phyloP scores from a whole-genome alignment of 1,139 yeast species.

The Magnusiomyces fungicola region DNA sequence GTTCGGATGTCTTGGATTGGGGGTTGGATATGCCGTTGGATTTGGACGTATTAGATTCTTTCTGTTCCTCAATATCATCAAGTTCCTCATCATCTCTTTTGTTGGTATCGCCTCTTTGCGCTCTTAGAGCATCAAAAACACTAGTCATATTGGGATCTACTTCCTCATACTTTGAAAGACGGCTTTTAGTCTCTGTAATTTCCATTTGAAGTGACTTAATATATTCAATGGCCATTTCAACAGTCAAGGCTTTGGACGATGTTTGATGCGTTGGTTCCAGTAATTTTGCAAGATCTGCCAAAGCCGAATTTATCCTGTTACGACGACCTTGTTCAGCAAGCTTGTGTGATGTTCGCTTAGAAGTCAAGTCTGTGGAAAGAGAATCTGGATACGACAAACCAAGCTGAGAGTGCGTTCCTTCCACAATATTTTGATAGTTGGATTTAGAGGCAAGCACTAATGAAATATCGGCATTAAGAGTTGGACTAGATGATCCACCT shows the following conservation, averaged over 20 bases:
- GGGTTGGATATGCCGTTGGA: no score
- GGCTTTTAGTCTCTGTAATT: slow-evolving; percentile 32
- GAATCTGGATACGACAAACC: slow-evolving; percentile 38
- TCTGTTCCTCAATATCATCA: no score
- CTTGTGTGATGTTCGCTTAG: slow-evolving; percentile 65
- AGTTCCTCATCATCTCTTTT: neutral
- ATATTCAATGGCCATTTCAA: slow-evolving; percentile 74
- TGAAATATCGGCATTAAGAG: slow-evolving; percentile 22
- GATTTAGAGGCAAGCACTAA: slow-evolving; percentile 36
- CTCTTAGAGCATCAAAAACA: neutral
- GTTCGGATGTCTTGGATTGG: no score
- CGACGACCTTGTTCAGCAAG: slow-evolving; percentile 95
- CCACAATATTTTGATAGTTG: slow-evolving; percentile 39
- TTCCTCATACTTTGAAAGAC: slow-evolving; percentile 10
- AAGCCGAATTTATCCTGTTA: slow-evolving; percentile 82
- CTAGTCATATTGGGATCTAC: neutral
- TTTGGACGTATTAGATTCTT: no score
- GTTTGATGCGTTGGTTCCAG: slow-evolving; percentile 49
- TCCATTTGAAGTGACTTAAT: slow-evolving; percentile 49
- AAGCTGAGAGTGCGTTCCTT: slow-evolving; percentile 37
- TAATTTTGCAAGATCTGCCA: slow-evolving; percentile 60
- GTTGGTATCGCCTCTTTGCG: neutral
- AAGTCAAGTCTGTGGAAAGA: slow-evolving; percentile 34
- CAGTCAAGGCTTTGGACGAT: slow-evolving; percentile 88
- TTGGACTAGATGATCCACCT: slow-evolving; percentile 18